Evolutionary conservation across 345 rosid genomes (phyloP).

Genomic region (Ceriops zippeliana): DNA sequence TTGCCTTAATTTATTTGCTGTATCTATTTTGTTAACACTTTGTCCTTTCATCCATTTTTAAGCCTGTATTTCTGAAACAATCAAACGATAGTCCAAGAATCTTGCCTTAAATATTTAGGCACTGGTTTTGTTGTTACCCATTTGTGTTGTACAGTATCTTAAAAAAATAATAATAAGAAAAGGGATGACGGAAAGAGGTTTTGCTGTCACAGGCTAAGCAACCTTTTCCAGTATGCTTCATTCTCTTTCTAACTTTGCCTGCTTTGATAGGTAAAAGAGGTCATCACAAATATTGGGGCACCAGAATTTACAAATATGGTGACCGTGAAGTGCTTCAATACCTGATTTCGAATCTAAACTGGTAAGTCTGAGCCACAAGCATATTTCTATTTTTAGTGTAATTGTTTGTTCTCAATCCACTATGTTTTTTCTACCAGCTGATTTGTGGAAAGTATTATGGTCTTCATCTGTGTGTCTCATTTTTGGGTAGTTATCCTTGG

Average conservation of each 20-base stretch:
- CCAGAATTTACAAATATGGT: constrained; percentile 92
- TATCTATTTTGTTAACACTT: too few relatives aligned
- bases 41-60: too few relatives aligned
- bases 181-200: not conserved
- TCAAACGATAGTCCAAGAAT: too few relatives aligned
- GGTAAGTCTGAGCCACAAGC: constrained; percentile 46
- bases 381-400: constrained; percentile 7
- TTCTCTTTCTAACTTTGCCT: constrained; percentile 1
- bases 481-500: constrained; percentile 17
- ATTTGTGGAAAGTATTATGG: constrained; percentile 2
- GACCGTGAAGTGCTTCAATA: constrained; percentile 87
- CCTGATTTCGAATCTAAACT: constrained; percentile 88
- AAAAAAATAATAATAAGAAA: too few relatives aligned
- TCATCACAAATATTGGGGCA: constrained; percentile 94
- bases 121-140: too few relatives aligned
- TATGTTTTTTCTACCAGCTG: not conserved
- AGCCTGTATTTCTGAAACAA: too few relatives aligned
- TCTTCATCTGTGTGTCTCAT: not conserved
- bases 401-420: constrained; percentile 2
- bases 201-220: not conserved
- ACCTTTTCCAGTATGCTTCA: not conserved
- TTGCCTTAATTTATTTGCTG: too few relatives aligned
- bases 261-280: constrained; percentile 79
- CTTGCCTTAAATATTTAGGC: too few relatives aligned
- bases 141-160: not conserved